phyloP scores from a whole-genome alignment of 2,329 filamentous ascomycete genomes.

The Beauveria sp. region DNA sequence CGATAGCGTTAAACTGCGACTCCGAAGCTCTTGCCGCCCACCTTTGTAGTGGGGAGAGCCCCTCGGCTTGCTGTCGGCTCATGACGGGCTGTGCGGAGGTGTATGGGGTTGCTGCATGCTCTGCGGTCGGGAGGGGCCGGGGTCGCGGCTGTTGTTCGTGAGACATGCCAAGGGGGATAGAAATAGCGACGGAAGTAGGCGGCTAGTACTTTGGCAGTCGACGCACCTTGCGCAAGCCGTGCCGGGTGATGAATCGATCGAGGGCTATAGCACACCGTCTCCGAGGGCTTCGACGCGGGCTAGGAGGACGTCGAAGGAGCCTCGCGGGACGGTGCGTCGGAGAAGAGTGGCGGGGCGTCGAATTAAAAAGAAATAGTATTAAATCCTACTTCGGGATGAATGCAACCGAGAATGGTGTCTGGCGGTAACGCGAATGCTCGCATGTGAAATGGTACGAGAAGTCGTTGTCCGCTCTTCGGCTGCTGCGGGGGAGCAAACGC shows the following conservation, averaged over 20 bases:
- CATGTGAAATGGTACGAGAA: not conserved
- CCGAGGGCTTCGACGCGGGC: conserved; percentile 13
- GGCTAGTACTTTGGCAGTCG: not conserved
- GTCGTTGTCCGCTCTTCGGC: conserved; percentile 6
- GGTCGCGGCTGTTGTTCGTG: conserved; percentile 37
- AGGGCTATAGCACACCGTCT: conserved; percentile 11
- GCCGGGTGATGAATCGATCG: not conserved
- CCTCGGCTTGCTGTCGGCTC: conserved; percentile 16
- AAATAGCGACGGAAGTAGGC: not conserved
- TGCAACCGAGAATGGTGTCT: not conserved
- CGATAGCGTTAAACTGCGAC: conserved; percentile 70
- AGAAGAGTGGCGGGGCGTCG: not conserved
- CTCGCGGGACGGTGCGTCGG: conserved; percentile 12
- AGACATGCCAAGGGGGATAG: conserved; percentile 36
- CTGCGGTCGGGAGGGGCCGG: conserved; percentile 22
- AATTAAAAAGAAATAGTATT: not conserved
- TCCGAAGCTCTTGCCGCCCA: conserved; percentile 52
- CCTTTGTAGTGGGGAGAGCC: conserved; percentile 41
- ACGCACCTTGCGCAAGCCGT: not conserved
- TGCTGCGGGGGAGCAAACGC: conserved; percentile 5
- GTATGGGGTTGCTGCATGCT: conserved; percentile 31
- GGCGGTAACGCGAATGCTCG: not conserved
- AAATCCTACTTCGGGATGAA: not conserved
- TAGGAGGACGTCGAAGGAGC: conserved; percentile 13
- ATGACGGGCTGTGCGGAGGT: conserved; percentile 14